Conservation (phyloP, 2,329 filamentous ascomycete genomes). For the Aotearoamyces nothofagi region DNA sequence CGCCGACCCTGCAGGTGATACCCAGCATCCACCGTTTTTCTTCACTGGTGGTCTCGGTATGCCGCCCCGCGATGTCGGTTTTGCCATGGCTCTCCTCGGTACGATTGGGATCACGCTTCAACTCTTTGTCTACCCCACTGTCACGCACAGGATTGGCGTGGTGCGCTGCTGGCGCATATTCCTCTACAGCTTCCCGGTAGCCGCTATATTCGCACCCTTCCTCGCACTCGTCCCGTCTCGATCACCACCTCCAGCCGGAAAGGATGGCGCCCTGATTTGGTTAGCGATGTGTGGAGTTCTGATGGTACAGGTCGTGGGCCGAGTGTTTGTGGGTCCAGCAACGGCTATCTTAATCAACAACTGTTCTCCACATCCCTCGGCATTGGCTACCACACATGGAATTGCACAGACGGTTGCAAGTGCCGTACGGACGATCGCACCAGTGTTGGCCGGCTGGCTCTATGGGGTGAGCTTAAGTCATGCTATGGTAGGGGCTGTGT, state of each 20-base stretch:
- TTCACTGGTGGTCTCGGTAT: constrained; percentile 63
- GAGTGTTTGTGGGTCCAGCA: constrained; percentile 41
- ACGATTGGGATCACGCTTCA: constrained; percentile 62
- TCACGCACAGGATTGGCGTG: constrained; percentile 53
- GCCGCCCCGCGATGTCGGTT: constrained; percentile 53
- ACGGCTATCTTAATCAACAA: constrained; percentile 44
- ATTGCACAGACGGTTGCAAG: constrained; percentile 37
- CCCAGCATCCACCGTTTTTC: constrained; percentile 25
- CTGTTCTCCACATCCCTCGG: constrained; percentile 33
- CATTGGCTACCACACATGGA: constrained; percentile 40
- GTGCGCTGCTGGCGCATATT: constrained; percentile 53
- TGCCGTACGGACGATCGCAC: constrained; percentile 37
- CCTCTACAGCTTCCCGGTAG: constrained; percentile 53
- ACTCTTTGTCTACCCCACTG: constrained; percentile 52
- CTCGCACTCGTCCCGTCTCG: constrained; percentile 46
- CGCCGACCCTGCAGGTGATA: constrained; percentile 20
- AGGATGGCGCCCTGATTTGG: constrained; percentile 16
- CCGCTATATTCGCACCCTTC: constrained; percentile 56
- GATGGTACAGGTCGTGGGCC: constrained; percentile 19
- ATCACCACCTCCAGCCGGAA: constrained; percentile 13
- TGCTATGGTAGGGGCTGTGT: constrained; percentile 30
- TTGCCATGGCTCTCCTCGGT: constrained; percentile 65
- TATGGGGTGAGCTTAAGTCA: constrained; percentile 33
- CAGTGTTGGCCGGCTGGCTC: constrained; percentile 35
- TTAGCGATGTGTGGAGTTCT: constrained; percentile 5